Percentiles rank a stretch among this genome's conserved stretches.
Evolutionary conservation across 1,139 yeast genomes (phyloP).

Genomic region (Arxiozyma slooffiae): DNA sequence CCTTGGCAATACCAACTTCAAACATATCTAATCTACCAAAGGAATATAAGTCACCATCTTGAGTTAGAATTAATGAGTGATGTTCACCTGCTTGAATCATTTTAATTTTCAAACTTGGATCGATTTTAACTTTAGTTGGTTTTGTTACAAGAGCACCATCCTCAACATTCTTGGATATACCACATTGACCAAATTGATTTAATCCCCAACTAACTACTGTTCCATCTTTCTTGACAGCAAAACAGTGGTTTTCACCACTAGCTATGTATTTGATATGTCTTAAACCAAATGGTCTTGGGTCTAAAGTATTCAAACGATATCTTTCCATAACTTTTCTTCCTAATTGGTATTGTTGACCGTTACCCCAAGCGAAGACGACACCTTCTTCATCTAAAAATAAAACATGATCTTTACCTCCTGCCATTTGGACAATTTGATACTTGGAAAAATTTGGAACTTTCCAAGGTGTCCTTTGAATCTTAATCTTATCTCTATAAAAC

Average conservation of each 20-base stretch:
- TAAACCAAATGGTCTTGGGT: slow-evolving; percentile 62
- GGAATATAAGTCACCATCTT: slow-evolving; percentile 60
- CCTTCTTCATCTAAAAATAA: slow-evolving; percentile 78
- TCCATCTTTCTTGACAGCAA: slow-evolving; percentile 72
- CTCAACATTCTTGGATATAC: slow-evolving; percentile 55
- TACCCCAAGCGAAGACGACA: slow-evolving; percentile 92
- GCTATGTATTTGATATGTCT: slow-evolving; percentile 71
- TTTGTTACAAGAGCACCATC: slow-evolving; percentile 75
- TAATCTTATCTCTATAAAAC: slow-evolving; percentile 51
- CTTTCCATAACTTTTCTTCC: slow-evolving; percentile 78
- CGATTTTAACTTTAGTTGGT: slow-evolving; percentile 61
- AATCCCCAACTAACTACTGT: slow-evolving; percentile 85
- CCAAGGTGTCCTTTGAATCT: slow-evolving; percentile 58
- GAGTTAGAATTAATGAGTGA: slow-evolving; percentile 69
- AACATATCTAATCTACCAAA: slow-evolving; percentile 93
- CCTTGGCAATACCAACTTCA: slow-evolving; percentile 71
- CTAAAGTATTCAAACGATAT: slow-evolving; percentile 58
- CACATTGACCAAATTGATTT: slow-evolving; percentile 95
- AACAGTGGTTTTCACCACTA: slow-evolving; percentile 92
- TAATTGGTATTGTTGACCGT: slow-evolving; percentile 84
- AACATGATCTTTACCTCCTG: slow-evolving; percentile 87
- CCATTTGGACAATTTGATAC: slow-evolving; percentile 70
- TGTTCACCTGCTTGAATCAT: slow-evolving; percentile 86
- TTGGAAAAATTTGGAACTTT: slow-evolving; percentile 42
- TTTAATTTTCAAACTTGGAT: slow-evolving; percentile 39